Base-by-base conservation (phyloP, 2,329 filamentous ascomycete genomes). In the Claviceps spartinae region DNA sequence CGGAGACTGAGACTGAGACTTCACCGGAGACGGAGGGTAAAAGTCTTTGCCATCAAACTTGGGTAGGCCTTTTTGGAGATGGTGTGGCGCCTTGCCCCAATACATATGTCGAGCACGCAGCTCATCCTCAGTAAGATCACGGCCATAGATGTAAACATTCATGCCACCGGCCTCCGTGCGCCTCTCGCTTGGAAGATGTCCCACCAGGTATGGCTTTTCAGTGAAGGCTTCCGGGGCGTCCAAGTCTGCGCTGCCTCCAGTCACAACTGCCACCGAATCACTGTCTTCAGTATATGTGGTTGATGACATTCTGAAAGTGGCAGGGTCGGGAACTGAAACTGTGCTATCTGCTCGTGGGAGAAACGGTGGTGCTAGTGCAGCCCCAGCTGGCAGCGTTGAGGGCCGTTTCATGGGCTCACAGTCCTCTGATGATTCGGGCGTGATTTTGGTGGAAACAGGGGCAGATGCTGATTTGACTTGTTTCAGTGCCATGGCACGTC, bases 21-120 rank as follows among this genome's bases (percentile, higher is more conserved):
- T 57, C 26, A 45, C 61, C 1, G 77, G 76, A 0, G 79, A 81
- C 3, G 77, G 67, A 34, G 75, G 77, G 55, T 82, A 83, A 57
- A 83, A 83, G 60, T 82, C 73, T 61, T 79, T 81, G 24, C 81
- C 79, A 57, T 83, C 79, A 58, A 80, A 84, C 62, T 79, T 82
- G 37, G 80, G 79, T 42, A 82, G 66, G 2, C 78, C 76, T 37
- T 67, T 70, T 48, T 74, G 69, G 13, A 71, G 69, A 56, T 73
- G 71, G 34, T 66, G 69, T 43, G 78, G 72, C 16, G 75, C 73
- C 44, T 76, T 74, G 9, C 76, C 78, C 77, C 79, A 83, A 61
- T 81, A 83, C 56, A 81, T 65, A 55, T 76, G 72, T 45, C 79
- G 75, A 55, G 81, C 77, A 51, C 75, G 74, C 46, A 75, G 65